phyloP scores from a whole-genome alignment of 768 basidiomycete genomes.

The Asterophora lycoperdoides region DNA sequence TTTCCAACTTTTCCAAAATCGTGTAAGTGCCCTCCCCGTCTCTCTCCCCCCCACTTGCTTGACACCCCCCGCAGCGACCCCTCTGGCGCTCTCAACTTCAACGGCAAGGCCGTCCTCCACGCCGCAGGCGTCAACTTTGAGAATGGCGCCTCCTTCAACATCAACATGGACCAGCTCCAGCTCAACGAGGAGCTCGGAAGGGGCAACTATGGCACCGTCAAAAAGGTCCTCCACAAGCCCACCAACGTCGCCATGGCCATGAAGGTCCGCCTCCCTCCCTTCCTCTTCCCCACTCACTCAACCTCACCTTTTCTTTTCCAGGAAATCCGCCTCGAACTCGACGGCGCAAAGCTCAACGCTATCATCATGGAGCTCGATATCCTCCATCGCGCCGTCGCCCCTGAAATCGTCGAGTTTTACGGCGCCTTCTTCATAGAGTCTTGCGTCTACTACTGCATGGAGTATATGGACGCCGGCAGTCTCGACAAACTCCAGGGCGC shows the following conservation, averaged over 20 bases:
- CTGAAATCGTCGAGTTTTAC: slow-evolving; percentile 96
- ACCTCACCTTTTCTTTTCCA: slow-evolving; percentile 27
- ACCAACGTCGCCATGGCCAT: slow-evolving; percentile 97
- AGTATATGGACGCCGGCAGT: slow-evolving; percentile 98
- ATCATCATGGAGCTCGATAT: slow-evolving; percentile 99
- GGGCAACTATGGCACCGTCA: slow-evolving; percentile 97
- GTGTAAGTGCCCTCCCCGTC: slow-evolving; percentile 48
- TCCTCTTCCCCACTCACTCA: slow-evolving; percentile 1
- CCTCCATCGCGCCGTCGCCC: slow-evolving; percentile 87
- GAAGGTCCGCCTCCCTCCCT: slow-evolving; percentile 64
- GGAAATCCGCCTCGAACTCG: slow-evolving; percentile 97
- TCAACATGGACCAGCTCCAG: slow-evolving; percentile 92
- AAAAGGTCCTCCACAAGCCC: slow-evolving; percentile 90
- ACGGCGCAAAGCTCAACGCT: slow-evolving; percentile 87
- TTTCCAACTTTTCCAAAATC: slow-evolving; percentile 90
- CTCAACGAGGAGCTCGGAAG: slow-evolving; percentile 91
- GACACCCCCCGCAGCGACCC: slow-evolving; percentile 65
- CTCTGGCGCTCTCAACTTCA: slow-evolving; percentile 92
- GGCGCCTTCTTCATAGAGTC: slow-evolving; percentile 99
- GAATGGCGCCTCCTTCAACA: slow-evolving; percentile 84
- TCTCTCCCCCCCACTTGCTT: no score
- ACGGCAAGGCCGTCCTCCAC: slow-evolving; percentile 88
- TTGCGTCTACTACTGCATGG: slow-evolving; percentile 99
- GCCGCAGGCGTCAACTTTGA: slow-evolving; percentile 83
- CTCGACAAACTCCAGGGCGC: slow-evolving; percentile 73